phyloP scores from a whole-genome alignment of 192 early-diverging fungal genomes.

The Dissophora ornata region DNA sequence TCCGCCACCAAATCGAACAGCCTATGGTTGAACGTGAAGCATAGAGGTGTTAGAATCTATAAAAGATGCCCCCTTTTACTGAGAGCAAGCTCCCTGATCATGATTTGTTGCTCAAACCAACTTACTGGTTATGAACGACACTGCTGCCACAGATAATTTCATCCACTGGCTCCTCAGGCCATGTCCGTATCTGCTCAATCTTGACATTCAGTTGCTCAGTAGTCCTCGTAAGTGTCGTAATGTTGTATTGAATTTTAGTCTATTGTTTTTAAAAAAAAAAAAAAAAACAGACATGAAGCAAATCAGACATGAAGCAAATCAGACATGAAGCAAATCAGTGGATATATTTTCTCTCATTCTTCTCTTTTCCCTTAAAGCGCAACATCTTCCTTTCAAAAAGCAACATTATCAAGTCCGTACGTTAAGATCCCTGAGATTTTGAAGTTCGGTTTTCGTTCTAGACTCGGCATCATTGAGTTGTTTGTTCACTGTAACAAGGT shows the following conservation, averaged over 20 bases:
- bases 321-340: too few relatives aligned
- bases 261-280: slow-evolving; percentile 19
- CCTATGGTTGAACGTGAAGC: slow-evolving; percentile 56
- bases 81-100: too few relatives aligned
- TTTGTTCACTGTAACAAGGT: slow-evolving; percentile 71
- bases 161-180: slow-evolving; percentile 75
- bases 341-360: too few relatives aligned
- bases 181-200: slow-evolving; percentile 60
- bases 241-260: slow-evolving; percentile 73
- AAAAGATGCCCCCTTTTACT: too few relatives aligned
- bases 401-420: too few relatives aligned
- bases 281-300: background rate
- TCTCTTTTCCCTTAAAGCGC: too few relatives aligned
- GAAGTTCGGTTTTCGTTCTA: slow-evolving; percentile 70
- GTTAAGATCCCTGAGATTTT: slow-evolving; percentile 59
- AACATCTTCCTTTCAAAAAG: too few relatives aligned
- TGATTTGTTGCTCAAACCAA: too few relatives aligned
- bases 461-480: slow-evolving; percentile 79
- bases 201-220: slow-evolving; percentile 66
- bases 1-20: slow-evolving; percentile 90
- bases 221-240: slow-evolving; percentile 70
- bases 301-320: too few relatives aligned
- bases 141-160: slow-evolving; percentile 69
- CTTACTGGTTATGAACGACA: slow-evolving; percentile 79
- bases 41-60: too few relatives aligned